Percentiles rank a stretch among this genome's conserved stretches.
Evolutionary conservation across 2,329 filamentous ascomycete species (phyloP).

Genomic region (Paecilomyces fulvus): DNA sequence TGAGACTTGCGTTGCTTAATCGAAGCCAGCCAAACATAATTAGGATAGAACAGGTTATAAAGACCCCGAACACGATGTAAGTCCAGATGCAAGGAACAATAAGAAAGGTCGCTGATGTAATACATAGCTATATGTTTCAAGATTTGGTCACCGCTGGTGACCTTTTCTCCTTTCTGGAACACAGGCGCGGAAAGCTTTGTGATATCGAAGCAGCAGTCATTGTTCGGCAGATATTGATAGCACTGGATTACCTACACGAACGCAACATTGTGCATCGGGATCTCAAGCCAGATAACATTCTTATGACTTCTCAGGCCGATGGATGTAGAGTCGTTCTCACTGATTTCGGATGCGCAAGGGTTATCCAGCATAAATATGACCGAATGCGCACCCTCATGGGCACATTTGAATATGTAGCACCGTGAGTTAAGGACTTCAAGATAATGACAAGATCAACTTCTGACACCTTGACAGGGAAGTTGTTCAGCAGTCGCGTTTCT

Average conservation of each 20-base stretch:
- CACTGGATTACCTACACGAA: slow-evolving; percentile 50
- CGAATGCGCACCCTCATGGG: slow-evolving; percentile 50
- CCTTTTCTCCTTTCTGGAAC: slow-evolving; percentile 51
- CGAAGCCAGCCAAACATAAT: slow-evolving; percentile 50
- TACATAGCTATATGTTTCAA: slow-evolving; percentile 49
- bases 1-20: background rate
- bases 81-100: slow-evolving; percentile 8
- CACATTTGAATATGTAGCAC: slow-evolving; percentile 50
- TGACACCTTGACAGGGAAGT: slow-evolving; percentile 17
- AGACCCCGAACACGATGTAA: slow-evolving; percentile 43
- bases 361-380: slow-evolving; percentile 16
- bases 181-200: slow-evolving; percentile 37
- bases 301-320: slow-evolving; percentile 46
- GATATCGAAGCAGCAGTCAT: slow-evolving; percentile 48
- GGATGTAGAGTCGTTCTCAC: slow-evolving; percentile 49
- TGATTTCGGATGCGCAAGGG: slow-evolving; percentile 51
- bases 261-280: slow-evolving; percentile 52
- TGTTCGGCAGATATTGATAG: slow-evolving; percentile 47
- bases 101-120: slow-evolving; percentile 6
- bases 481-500: slow-evolving; percentile 4
- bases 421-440: slow-evolving; percentile 35
- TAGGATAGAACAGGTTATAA: slow-evolving; percentile 48
- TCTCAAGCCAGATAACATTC: slow-evolving; percentile 56
- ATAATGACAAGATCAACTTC: background rate
- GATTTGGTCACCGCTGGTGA: slow-evolving; percentile 54